Evolutionary conservation across 1,139 yeast genomes (phyloP).

Genomic region (Kodamaea sp.): DNA sequence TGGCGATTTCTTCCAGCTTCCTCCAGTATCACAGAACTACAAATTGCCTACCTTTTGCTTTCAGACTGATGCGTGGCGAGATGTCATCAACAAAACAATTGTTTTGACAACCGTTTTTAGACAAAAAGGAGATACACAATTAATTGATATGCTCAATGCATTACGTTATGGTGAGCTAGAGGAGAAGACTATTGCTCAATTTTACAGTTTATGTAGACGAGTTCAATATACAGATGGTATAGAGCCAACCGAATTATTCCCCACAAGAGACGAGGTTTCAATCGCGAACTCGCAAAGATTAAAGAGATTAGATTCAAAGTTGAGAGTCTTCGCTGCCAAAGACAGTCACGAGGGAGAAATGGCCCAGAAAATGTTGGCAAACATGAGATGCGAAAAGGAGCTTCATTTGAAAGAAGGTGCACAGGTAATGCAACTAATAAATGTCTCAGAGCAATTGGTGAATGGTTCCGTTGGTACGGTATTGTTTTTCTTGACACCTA

Average conservation of each 20-base stretch:
- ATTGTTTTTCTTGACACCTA: slow-evolving; percentile 56
- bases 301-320: slow-evolving; percentile 24
- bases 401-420: slow-evolving; percentile 54
- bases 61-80: slow-evolving; percentile 55
- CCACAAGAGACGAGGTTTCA: slow-evolving; percentile 73
- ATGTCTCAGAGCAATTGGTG: slow-evolving; percentile 43
- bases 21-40: slow-evolving; percentile 62
- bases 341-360: slow-evolving; percentile 40
- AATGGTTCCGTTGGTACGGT: slow-evolving; percentile 58
- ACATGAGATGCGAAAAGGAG: slow-evolving; percentile 44
- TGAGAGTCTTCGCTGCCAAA: slow-evolving; percentile 44
- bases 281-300: slow-evolving; percentile 59
- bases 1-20: slow-evolving; percentile 90
- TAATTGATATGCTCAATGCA: slow-evolving; percentile 71
- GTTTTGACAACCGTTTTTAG: slow-evolving; percentile 64
- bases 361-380: slow-evolving; percentile 29
- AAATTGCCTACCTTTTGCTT: slow-evolving; percentile 49
- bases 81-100: slow-evolving; percentile 51
- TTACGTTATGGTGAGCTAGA: slow-evolving; percentile 63
- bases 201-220: slow-evolving; percentile 48
- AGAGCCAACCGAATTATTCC: slow-evolving; percentile 75
- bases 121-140: slow-evolving; percentile 63
- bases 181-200: slow-evolving; percentile 40
- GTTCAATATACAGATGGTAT: slow-evolving; percentile 68
- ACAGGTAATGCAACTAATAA: slow-evolving; percentile 55